A percentile compares a stretch with the other conserved stretches of the same genome.
These are phyloP conservation scores for Tarenaya hassleriana DNA, from an alignment of 345 rosid species.

Conservation along the genomic window DNA sequence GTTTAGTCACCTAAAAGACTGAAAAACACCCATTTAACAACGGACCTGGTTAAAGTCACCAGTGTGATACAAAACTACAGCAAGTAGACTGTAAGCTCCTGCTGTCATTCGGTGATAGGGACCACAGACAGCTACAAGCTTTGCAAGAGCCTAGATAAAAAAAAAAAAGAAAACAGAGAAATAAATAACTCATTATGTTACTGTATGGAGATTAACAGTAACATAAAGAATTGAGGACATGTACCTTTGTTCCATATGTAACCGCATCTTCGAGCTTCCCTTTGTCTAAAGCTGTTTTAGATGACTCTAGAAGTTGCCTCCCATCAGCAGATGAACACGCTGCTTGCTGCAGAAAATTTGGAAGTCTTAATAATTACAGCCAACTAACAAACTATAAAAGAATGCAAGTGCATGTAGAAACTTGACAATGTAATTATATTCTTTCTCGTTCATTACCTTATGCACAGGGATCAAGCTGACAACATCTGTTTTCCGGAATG, in stretches of 20 bases:
- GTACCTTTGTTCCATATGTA: slow-evolving; percentile 89
- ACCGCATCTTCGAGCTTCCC: slow-evolving; percentile 99
- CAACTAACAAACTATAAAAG: slow-evolving; percentile 17
- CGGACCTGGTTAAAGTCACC: slow-evolving; percentile 98
- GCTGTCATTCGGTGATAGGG: slow-evolving; percentile 99
- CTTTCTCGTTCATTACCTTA: slow-evolving; percentile 47
- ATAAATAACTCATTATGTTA: slow-evolving; percentile 14
- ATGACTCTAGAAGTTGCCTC: slow-evolving; percentile 93
- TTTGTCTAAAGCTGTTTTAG: slow-evolving; percentile 96
- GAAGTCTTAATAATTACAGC: slow-evolving; percentile 12
- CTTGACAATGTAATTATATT: background rate
- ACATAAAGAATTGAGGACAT: slow-evolving; percentile 15
- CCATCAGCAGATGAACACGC: slow-evolving; percentile 99
- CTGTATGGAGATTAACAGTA: slow-evolving; percentile 17
- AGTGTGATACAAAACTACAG: slow-evolving; percentile 94
- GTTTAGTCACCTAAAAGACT: too few species aligned
- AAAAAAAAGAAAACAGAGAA: slow-evolving; percentile 16
- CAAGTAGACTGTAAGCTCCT: slow-evolving; percentile 99
- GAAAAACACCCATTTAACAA: slow-evolving; percentile 4
- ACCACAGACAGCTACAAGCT: slow-evolving; percentile 96
- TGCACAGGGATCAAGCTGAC: slow-evolving; percentile 91
- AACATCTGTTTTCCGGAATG: slow-evolving; percentile 76
- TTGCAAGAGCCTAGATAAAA: slow-evolving; percentile 77
- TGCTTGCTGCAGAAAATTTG: slow-evolving; percentile 69
- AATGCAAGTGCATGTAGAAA: slow-evolving; percentile 12